These are phyloP conservation scores for Suaeda aralocaspica DNA, from an alignment of 148 eudicot genomes.

Conservation along the genomic window DNA sequence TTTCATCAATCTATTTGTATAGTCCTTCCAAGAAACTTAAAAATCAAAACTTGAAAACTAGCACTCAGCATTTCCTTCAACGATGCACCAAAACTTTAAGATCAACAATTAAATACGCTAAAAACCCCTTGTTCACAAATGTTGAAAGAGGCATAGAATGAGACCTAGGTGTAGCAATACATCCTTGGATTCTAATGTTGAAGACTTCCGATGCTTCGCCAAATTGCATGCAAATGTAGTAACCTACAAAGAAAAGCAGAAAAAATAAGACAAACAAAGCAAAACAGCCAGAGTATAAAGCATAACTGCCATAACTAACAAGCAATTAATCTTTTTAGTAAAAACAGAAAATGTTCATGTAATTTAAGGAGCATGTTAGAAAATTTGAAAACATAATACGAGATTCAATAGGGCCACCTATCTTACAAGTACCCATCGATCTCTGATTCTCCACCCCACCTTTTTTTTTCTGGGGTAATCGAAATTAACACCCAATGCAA, in stretches of 20 bases:
- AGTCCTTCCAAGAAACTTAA: background rate
- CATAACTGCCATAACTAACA: too few relatives aligned
- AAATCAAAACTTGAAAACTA: constrained; percentile 9
- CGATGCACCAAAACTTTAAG: constrained; percentile 2
- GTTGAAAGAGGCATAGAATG: constrained; percentile 24
- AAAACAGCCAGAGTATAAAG: background rate
- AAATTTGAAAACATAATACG: background rate
- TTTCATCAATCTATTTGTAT: background rate
- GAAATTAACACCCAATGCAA: too few relatives aligned
- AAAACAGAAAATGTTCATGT: too few relatives aligned
- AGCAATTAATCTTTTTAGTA: too few relatives aligned
- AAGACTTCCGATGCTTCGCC: constrained; percentile 96
- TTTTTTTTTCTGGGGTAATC: too few relatives aligned
- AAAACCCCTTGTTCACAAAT: background rate
- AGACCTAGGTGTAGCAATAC: constrained; percentile 87
- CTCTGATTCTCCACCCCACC: background rate
- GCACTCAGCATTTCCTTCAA: constrained; percentile 1
- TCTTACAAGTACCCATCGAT: background rate
- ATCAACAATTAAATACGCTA: background rate
- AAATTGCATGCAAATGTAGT: constrained; percentile 81
- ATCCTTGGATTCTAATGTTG: constrained; percentile 84
- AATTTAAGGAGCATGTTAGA: too few relatives aligned
- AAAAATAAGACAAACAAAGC: background rate
- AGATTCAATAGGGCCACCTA: background rate
- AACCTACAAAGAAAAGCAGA: constrained; percentile 51